Conservation (phyloP, 352 stramenopile species). For the Phytopythium oedochilum region DNA sequence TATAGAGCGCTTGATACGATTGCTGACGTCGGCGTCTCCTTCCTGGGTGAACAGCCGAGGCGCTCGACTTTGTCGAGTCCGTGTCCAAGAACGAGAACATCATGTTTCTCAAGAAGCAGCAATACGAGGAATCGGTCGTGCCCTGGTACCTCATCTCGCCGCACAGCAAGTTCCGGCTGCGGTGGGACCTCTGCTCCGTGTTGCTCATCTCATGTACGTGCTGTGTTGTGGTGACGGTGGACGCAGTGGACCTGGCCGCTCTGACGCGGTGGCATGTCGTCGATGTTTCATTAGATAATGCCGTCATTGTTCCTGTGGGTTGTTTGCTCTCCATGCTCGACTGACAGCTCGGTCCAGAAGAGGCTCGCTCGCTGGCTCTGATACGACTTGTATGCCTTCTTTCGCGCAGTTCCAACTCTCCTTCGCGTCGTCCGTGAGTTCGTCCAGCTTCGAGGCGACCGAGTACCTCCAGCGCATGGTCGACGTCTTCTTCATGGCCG, state of each 20-base stretch:
- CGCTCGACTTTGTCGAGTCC: conserved; percentile 71
- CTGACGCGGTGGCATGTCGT: no score
- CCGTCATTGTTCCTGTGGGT: conserved; percentile 68
- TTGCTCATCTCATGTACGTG: conserved; percentile 68
- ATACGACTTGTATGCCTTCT: not conserved
- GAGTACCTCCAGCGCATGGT: conserved; percentile 57
- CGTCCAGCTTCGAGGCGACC: conserved; percentile 11
- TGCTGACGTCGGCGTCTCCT: no score
- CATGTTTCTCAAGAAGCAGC: conserved; percentile 84
- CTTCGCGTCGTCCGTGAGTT: conserved; percentile 26
- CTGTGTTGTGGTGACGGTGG: not conserved
- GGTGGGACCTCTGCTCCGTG: conserved; percentile 72
- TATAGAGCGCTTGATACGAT: no score
- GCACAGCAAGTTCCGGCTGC: conserved; percentile 65
- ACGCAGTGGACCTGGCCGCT: not conserved
- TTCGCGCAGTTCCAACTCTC: conserved; percentile 63
- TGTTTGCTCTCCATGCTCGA: not conserved
- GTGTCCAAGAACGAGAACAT: conserved; percentile 77
- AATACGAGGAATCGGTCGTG: conserved; percentile 80
- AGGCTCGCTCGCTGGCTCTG: not conserved
- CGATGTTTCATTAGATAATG: conserved; percentile 47
- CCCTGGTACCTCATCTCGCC: conserved; percentile 75
- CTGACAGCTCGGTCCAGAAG: not conserved
- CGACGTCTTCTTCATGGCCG: conserved; percentile 65
- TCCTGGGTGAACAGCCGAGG: conserved; percentile 34